Evolutionary conservation across 768 basidiomycete genomes (phyloP).

Genomic region (Boletales sp.): DNA sequence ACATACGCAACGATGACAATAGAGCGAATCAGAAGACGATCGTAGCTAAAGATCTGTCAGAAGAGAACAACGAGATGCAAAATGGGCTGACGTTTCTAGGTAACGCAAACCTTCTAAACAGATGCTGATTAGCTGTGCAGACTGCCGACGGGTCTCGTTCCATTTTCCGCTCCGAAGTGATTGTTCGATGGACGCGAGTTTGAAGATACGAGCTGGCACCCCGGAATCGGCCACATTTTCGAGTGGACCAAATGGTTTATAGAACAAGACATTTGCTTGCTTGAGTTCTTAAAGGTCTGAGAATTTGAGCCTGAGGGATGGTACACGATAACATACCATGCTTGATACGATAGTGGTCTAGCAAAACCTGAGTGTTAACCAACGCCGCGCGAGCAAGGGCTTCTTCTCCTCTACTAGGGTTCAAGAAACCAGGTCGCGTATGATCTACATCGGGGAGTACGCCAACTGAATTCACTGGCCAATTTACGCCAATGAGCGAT

Average conservation of each 20-base stretch:
- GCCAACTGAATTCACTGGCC: constrained; percentile 83
- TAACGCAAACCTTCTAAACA: constrained; percentile 67
- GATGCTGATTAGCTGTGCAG: constrained; percentile 49
- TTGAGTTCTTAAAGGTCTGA: constrained; percentile 51
- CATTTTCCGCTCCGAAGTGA: constrained; percentile 43
- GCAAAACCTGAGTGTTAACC: constrained; percentile 65
- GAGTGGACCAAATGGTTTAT: constrained; percentile 57
- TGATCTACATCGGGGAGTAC: constrained; percentile 75
- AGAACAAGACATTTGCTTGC: constrained; percentile 51
- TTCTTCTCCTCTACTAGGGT: constrained; percentile 42
- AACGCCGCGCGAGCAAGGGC: constrained; percentile 52
- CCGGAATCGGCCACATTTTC: constrained; percentile 29
- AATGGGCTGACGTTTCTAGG: constrained; percentile 54
- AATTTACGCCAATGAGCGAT: constrained; percentile 62
- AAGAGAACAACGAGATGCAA: background rate
- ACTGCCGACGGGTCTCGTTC: constrained; percentile 45
- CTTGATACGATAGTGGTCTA: constrained; percentile 77
- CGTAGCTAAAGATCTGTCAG: constrained; percentile 46
- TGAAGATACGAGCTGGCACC: constrained; percentile 32
- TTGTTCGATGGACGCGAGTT: constrained; percentile 41
- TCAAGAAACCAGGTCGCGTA: constrained; percentile 54
- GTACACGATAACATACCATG: constrained; percentile 47
- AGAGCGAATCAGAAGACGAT: constrained; percentile 63
- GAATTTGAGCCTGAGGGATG: background rate
- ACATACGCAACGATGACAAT: constrained; percentile 72